Base-by-base conservation (phyloP, 192 early-diverging fungal species). In the Umbelopsis sp. region DNA sequence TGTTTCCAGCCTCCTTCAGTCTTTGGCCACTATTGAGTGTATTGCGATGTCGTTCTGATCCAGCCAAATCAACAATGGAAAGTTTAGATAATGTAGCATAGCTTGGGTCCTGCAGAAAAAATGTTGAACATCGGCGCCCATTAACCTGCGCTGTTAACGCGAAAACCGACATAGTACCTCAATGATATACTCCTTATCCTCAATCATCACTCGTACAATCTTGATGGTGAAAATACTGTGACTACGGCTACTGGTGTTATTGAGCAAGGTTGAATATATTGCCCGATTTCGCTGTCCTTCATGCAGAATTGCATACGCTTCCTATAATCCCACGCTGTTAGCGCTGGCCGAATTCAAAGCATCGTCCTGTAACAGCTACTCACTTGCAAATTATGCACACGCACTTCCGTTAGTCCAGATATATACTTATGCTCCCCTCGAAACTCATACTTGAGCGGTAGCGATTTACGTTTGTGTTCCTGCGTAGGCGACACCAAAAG, bases 171-270 rank as follows among this genome's bases (percentile, higher is more conserved):
- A 41, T n/a, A 41, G 10, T 53, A 82, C 76, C 49, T 83, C 82
- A 22, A 81, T 72, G 6, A 81, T 76, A 71, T 70, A 76, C 23
- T 72, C 66, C 10, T 81, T 73, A 35, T 79, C 76, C 37, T 84
- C 79, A 67, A 80, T 75, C 9, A 84, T 84, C 3, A 86, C 33
- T 58, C 83, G 83, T 8, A 92, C 85, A 55, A 92, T 71, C 50
- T 86, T 85, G 48, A 89, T 86, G 11, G 90, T 90, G 65, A 91
- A 87, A 9, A 92, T 80, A 67, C 86, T 85, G 52, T 92, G 91
- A 50, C 88, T 89, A 46, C 86, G 78, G 5, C 84, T 85, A 13
- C 86, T 86, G 15, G 79, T 80, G 5, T 81, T 73, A 69, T 89
- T 91, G 35, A 83, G 71, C 3, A 87, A 70, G 0, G 87, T 86